Base-by-base conservation (phyloP, 2,329 filamentous ascomycete species). In the Lomentospora prolificans region DNA sequence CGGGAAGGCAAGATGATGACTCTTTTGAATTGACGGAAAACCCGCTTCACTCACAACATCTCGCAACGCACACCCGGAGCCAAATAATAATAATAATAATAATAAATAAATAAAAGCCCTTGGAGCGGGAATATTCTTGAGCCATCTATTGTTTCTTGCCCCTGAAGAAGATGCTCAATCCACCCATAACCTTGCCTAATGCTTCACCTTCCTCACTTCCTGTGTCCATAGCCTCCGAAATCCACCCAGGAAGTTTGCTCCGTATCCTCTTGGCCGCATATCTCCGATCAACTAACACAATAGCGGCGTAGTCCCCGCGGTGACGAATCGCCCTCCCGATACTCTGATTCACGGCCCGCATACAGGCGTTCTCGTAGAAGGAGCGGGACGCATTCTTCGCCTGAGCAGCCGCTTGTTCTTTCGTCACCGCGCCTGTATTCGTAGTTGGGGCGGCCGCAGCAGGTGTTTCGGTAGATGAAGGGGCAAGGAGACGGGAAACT, bases 301-400 rank as follows among this genome's bases (percentile, higher is more conserved):
- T 96, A 14, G 87, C 85, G 3, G 94, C 94, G 70, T 95, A 97
- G 70, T 99, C 94, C 24, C 81, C 82, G 56, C 79, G 80, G 67
- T 99, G 94, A 50, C 94, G 78, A 63, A 99, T 96, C 1, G 90
- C 94, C 57, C 94, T 78, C 1, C 94, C 94, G 62, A 99, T 91
- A 65, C 89, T 94, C 73, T 99, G 94, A 68, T 99, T 99, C 3
- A 99, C 94, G 3, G 91, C 90, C 39, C 94, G 80, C 91, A 99
- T 96, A 68, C 91, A 96, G 0, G 89, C 83, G 66, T 97, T 97
- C 67, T 96, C 90, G 66, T 95, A 95, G 65, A 89, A 95, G 58
- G 92, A 88, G 54, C 86, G 75, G 2, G 86, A 84, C 3, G 84
- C 73, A 61, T 80, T 75, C 62, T 81, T 84, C 0, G 73, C 74